These are phyloP conservation scores for Paramecium primaurelia DNA, from an alignment of 73 alveolate species.

Conservation along the genomic window DNA sequence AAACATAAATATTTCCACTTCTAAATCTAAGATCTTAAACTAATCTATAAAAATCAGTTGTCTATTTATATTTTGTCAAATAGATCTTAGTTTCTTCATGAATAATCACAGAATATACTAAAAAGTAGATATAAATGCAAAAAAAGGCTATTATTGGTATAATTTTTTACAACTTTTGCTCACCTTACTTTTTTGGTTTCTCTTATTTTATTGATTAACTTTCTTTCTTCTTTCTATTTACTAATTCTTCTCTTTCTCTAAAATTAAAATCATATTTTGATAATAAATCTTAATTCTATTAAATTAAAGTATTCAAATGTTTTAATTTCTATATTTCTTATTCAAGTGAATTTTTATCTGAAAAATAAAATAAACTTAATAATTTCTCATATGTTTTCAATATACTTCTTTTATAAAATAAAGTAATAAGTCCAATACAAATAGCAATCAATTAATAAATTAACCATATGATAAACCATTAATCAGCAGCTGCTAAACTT, in stretches of 20 bases:
- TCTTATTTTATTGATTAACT: neutral
- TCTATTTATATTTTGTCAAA: neutral
- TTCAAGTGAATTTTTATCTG: neutral
- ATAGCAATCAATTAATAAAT: neutral
- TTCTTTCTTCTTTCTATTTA: neutral
- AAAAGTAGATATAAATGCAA: neutral
- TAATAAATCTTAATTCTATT: neutral
- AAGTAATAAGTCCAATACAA: neutral
- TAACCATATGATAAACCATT: constrained; percentile 5
- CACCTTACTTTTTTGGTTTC: neutral
- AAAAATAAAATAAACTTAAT: neutral
- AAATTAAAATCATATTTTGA: neutral
- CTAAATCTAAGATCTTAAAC: constrained; percentile 25
- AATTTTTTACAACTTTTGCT: neutral
- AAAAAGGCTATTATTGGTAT: neutral
- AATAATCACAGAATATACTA: neutral
- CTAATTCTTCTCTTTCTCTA: neutral
- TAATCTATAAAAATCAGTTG: constrained; percentile 27
- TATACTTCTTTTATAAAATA: neutral
- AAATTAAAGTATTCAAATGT: neutral
- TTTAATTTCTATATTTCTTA: neutral
- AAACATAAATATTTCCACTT: constrained; percentile 10
- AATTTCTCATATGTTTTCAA: neutral
- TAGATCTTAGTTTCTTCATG: neutral
- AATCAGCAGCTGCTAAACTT: neutral